A percentile compares a stretch with the other conserved stretches of the same genome.
Evolutionary conservation across 1,284 basidiomycete species (phyloP).

Genomic region (Mycena citricolor): DNA sequence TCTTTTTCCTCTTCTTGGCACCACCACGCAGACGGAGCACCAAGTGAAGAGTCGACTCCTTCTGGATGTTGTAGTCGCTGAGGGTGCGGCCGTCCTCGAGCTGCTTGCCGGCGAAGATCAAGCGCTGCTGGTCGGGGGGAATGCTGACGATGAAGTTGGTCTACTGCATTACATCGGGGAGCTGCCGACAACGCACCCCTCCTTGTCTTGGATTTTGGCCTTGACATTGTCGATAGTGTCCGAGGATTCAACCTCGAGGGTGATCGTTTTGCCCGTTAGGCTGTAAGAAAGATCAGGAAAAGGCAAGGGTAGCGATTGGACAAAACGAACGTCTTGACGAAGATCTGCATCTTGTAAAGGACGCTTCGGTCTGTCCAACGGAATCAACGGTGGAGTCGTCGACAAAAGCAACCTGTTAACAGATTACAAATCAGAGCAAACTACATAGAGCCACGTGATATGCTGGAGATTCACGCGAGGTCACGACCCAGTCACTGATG

Average conservation of each 20-base stretch:
- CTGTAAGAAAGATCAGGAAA: constrained; percentile 39
- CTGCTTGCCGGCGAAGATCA: constrained; percentile 99
- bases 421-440: no score
- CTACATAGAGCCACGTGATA: no score
- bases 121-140: constrained; percentile 93
- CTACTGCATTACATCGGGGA: neutral
- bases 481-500: no score
- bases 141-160: constrained; percentile 52
- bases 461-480: no score
- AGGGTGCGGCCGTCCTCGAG: constrained; percentile 82
- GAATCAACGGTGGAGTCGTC: constrained; percentile 25
- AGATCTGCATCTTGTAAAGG: constrained; percentile 86
- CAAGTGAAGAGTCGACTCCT: constrained; percentile 94
- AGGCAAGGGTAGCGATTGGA: neutral
- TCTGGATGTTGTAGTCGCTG: constrained; percentile 66
- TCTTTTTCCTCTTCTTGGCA: constrained; percentile 99
- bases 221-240: constrained; percentile 99
- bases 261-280: constrained; percentile 99
- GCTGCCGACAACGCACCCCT: constrained; percentile 60
- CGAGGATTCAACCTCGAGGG: constrained; percentile 94
- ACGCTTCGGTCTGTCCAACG: constrained; percentile 25
- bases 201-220: constrained; percentile 95
- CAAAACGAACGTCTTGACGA: constrained; percentile 83
- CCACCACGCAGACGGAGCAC: constrained; percentile 95
- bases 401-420: constrained; percentile 23